Evolutionary conservation across 352 stramenopile species (phyloP).

Genomic region (Globisporangium parvum): DNA sequence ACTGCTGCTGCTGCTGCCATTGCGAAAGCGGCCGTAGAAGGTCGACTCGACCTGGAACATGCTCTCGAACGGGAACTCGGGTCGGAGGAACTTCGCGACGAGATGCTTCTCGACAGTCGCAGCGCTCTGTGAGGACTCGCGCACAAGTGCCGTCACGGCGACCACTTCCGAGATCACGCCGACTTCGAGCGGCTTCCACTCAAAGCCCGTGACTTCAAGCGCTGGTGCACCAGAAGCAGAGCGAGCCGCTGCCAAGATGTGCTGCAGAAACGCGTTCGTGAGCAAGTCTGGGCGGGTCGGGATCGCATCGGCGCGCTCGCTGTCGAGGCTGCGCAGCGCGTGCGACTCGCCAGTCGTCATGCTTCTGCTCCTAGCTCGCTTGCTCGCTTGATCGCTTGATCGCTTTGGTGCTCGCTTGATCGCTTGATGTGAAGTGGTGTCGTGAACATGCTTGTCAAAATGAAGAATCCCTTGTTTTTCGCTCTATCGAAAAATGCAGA

Average conservation of each 20-base stretch:
- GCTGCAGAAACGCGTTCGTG: constrained; percentile 49
- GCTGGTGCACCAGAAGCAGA: constrained; percentile 2
- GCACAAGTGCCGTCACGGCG: constrained; percentile 30
- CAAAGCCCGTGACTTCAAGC: constrained; percentile 33
- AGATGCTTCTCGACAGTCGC: constrained; percentile 22
- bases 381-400: neutral
- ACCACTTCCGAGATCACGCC: constrained; percentile 80
- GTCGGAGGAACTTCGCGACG: constrained; percentile 71
- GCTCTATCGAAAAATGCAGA: no score
- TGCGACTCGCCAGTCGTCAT: neutral
- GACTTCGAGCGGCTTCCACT: constrained; percentile 62
- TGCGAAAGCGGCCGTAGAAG: constrained; percentile 55
- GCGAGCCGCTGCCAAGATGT: constrained; percentile 19
- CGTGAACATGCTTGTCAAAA: no score
- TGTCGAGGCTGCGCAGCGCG: constrained; percentile 6
- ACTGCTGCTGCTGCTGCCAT: constrained; percentile 4
- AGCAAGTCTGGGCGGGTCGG: constrained; percentile 31
- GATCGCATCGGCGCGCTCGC: constrained; percentile 12
- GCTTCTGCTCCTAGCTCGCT: neutral
- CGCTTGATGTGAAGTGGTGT: no score
- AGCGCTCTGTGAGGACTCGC: constrained; percentile 1
- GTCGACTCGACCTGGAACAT: constrained; percentile 79
- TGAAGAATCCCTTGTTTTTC: no score
- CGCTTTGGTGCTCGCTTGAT: neutral
- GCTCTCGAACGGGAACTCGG: constrained; percentile 72